Conservation (phyloP, 75 land plant genomes). For the Chamaecyparis obtusa region DNA sequence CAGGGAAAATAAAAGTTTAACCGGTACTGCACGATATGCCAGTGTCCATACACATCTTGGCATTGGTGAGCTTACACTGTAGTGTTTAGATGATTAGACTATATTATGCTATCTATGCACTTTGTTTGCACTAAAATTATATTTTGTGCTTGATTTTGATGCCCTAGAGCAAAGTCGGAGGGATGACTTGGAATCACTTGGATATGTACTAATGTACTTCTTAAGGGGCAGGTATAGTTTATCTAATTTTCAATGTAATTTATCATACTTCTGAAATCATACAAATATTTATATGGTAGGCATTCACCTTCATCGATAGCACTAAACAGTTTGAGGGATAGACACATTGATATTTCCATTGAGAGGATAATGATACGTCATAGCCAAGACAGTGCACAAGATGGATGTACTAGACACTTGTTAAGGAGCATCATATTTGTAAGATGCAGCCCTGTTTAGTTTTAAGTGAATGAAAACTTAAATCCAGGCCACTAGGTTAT, state of each 20-base stretch:
- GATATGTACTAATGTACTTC: slow-evolving; percentile 95
- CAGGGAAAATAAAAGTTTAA: slow-evolving; percentile 82
- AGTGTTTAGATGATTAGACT: background rate
- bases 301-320: background rate
- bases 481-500: background rate
- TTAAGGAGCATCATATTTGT: background rate
- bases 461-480: background rate
- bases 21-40: slow-evolving; percentile 89
- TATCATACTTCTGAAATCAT: background rate
- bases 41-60: slow-evolving; percentile 89
- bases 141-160: background rate
- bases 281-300: background rate
- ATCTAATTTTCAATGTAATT: background rate
- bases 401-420: background rate
- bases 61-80: slow-evolving; percentile 44
- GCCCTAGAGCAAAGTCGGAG: slow-evolving; percentile 76
- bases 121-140: background rate
- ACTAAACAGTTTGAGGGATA: background rate
- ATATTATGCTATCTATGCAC: background rate
- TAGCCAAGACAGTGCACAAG: background rate
- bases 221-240: slow-evolving; percentile 81
- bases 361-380: background rate
- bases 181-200: slow-evolving; percentile 90
- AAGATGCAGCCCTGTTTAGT: background rate
- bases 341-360: background rate